Base-by-base conservation (phyloP, 1,284 basidiomycete species). In the Cyathus olla region DNA sequence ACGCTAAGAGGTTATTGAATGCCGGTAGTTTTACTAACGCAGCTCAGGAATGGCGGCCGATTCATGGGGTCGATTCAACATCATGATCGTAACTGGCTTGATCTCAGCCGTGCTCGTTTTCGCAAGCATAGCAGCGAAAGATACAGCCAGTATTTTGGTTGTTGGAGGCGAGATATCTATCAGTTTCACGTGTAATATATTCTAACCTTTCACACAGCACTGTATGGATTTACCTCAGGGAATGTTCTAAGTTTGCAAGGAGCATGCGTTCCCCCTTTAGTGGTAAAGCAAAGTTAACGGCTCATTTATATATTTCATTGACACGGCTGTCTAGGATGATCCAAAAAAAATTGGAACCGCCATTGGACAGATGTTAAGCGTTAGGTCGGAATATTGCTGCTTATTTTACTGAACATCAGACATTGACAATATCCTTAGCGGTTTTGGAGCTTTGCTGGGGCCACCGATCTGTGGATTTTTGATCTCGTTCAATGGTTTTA, bases 141-240 rank as follows among this genome's bases (percentile, higher is more conserved):
- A 61, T 46, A 58, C 60, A 28, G 60, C 62, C 17, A 61, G 62
- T 28, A 51, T 64, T 22, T 54, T 64, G 19, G 52, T 62, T 51
- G 55, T 64, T 39, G 62, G 57, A 26, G 62, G 62, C 61, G 46
- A 24, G 60, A 26, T 26, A 28, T 11, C 13, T 19, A 26, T 27
- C 19, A 27, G 9, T 31, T 26, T 9, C 19, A 19, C 19, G 11
- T 6, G 27, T 51, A n/a, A 31, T 5, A 51, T 6, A 28, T 9
- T n/a, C 11, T 17, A n/a, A 39, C n/a, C 22, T 51, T 15, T 27
- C 21, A 28, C 21, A 17, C 35, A 64, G 62, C 57, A 21, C 48
- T 64, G 17, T 63, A 63, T 53, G 62, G 62, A 21, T 63, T 63
- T 57, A 59, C 62, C 40, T 60, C 59, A 24, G 62, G 62, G 3